These are phyloP conservation scores for Allium sativum DNA, from an alignment of 106 monocot genomes.

Conservation along the genomic window DNA sequence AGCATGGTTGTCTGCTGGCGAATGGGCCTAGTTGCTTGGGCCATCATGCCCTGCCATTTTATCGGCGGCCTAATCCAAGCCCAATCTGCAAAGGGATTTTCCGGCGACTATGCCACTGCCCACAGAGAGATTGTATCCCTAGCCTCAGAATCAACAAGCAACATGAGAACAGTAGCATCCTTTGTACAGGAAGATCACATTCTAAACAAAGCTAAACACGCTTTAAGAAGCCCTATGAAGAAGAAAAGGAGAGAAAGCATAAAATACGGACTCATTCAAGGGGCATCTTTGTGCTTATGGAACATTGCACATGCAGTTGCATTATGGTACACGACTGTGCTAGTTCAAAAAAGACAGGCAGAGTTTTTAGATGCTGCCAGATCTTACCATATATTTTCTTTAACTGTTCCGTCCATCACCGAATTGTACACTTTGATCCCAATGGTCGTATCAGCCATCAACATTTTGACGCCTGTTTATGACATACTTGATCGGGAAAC, in stretches of 20 bases:
- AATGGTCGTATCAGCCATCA: constrained; percentile 29
- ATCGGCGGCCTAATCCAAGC: constrained; percentile 41
- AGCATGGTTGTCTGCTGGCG: constrained; percentile 35
- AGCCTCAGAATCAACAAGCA: constrained; percentile 35
- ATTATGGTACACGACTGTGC: constrained; percentile 38
- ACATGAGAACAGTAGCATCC: constrained; percentile 38
- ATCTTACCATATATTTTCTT: constrained; percentile 43
- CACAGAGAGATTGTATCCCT: constrained; percentile 24
- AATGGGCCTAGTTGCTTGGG: constrained; percentile 45
- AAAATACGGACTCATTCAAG: constrained; percentile 39
- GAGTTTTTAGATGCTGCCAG: constrained; percentile 28
- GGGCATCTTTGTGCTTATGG: constrained; percentile 36
- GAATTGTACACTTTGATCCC: constrained; percentile 44
- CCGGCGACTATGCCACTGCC: constrained; percentile 18
- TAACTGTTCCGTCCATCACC: constrained; percentile 44
- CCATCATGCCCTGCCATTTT: constrained; percentile 45
- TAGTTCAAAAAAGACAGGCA: constrained; percentile 27
- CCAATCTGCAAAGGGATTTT: constrained; percentile 40
- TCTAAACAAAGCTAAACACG: constrained; percentile 22
- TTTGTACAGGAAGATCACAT: constrained; percentile 38
- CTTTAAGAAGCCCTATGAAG: constrained; percentile 21
- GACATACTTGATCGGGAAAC: constrained; percentile 34
- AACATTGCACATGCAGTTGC: constrained; percentile 44
- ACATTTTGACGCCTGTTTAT: constrained; percentile 25
- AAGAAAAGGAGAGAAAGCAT: constrained; percentile 22